Percentiles rank a stretch among this genome's conserved stretches.
Evolutionary conservation across 2,329 filamentous ascomycete species (phyloP).

Genomic region (Leptosphaerulina australis): DNA sequence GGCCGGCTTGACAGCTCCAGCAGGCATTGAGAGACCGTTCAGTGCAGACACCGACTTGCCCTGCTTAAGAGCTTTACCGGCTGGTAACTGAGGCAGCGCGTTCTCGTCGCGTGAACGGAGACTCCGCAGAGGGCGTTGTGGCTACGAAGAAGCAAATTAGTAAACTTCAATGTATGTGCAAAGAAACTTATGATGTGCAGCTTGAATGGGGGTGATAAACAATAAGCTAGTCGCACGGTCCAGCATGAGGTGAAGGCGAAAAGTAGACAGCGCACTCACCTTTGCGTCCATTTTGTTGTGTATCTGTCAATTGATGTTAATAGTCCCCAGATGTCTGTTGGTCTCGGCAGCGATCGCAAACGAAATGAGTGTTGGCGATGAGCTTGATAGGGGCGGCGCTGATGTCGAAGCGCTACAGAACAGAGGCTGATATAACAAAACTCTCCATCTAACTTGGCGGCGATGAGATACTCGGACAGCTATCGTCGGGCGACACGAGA

Average conservation of each 20-base stretch:
- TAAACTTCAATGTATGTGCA: constrained; percentile 6
- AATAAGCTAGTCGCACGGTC: constrained; percentile 1
- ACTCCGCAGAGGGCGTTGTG: constrained; percentile 67
- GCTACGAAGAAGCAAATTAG: constrained; percentile 57
- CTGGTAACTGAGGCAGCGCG: constrained; percentile 49
- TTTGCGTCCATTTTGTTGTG: constrained; percentile 53
- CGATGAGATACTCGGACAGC: constrained; percentile 48
- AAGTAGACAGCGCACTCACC: constrained; percentile 37
- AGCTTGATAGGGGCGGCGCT: constrained; percentile 36
- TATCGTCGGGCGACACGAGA: constrained; percentile 34
- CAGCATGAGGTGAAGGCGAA: constrained; percentile 9
- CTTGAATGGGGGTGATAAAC: constrained; percentile 3
- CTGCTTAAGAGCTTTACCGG: constrained; percentile 67
- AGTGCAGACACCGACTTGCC: constrained; percentile 77
- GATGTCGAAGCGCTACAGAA: constrained; percentile 42
- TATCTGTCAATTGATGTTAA: constrained; percentile 28
- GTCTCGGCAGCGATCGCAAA: constrained; percentile 18
- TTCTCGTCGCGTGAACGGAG: constrained; percentile 76
- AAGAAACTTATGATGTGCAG: neutral
- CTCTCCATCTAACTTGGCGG: constrained; percentile 50
- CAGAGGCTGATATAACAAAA: constrained; percentile 47
- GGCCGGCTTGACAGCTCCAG: constrained; percentile 65
- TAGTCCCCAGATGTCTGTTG: constrained; percentile 9
- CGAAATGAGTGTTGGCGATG: constrained; percentile 21
- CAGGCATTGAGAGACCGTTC: constrained; percentile 59